Evolutionary conservation across 805 yeast species (phyloP), one percentile per base, ranked within the genome.

Genomic region (Sungouiozyma ichnusensis): DNA sequence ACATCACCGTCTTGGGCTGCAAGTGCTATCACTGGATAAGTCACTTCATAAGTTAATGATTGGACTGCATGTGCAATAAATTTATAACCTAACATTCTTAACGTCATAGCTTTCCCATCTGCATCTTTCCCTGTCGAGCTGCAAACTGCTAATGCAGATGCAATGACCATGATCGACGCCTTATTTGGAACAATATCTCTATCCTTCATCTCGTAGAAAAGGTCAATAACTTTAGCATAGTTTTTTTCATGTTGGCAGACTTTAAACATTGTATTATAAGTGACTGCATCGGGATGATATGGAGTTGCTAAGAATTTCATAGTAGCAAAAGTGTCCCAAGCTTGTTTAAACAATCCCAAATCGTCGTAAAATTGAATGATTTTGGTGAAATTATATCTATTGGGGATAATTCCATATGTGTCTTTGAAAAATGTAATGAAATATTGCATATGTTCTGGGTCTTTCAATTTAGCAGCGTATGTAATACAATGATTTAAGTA

Each of bases 1-100:
- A 83, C 61, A 57, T 88, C 96, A 0, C 94, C 92, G 53, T 87
- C 87, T 44, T 69, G 69, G 0, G 86, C 81, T n/a, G 92, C 76
- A 37, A 90, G 62, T 47, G 79, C 73, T 64, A 90, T 69, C 77
- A 90, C 78, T 14, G 77, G 71, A 47, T 79, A 82, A 55, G 55
- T 39, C 13, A 54, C 48, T 8, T 34, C 27, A 8, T 37, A 37
- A 42, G 57, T 53, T 20, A 48, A 60, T 19, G 49, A 44, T 14
- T 72, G 68, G 50, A 77, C 68, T 44, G 84, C 76, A 48, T 83
- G 78, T 46, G 79, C 69, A 42, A 88, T 74, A 50, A 76, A 81
- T 41, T 74, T 73, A 97, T 97, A 90, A 0, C 95, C 94, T 48
- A 53, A 19, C 31, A 60, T 40, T 37, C 60, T 44, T 35, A 60